Evolutionary conservation across 805 yeast species (phyloP), one percentile per base, ranked within the genome.

Genomic region (Kazachstania psychrophila): DNA sequence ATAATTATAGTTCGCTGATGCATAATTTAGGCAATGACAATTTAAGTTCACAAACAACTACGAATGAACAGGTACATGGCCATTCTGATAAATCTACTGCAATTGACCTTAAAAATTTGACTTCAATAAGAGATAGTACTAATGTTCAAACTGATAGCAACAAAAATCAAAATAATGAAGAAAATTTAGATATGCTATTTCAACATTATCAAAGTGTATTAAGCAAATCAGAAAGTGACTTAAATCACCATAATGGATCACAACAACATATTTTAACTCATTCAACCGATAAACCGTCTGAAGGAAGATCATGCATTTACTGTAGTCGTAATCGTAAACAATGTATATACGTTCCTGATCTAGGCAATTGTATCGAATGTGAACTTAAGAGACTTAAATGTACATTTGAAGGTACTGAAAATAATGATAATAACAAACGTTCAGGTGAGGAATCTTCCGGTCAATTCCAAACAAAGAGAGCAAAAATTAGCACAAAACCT

Each of bases 301-400:
- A 23, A 8, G 22, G 24, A 3, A 20, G 16, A 18, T 89, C 94
- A 1, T 87, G 96, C 54, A 95, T 84, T 52, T 85, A 79, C 47
- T 88, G 96, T 58, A 68, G 94, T 28, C 65, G 87, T 40, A 68
- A 88, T 33, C 84, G 83, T 52, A 79, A 81, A 16, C 75, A 82
- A 45, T 88, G 96, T 64, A 79, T 83, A 18, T 65, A 77, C 47
- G 66, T 72, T 2, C 79, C 84, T 2, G 76, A 74, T 40, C 60
- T 77, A 33, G 64, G 69, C 36, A 73, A 71, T 46, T 87, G 94
- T 61, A 75, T 74, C 28, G 79, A 78, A 51, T 87, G 94, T 62
- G 92, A 80, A 51, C 64, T 77, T 23, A 82, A 77, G 52, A 77
- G 79, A 6, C 57, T 80, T 10, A 72, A 75, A 39, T 88, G 96